Evolutionary conservation across 768 basidiomycete species (phyloP).

Genomic region (Strobilomyces dryophilus): DNA sequence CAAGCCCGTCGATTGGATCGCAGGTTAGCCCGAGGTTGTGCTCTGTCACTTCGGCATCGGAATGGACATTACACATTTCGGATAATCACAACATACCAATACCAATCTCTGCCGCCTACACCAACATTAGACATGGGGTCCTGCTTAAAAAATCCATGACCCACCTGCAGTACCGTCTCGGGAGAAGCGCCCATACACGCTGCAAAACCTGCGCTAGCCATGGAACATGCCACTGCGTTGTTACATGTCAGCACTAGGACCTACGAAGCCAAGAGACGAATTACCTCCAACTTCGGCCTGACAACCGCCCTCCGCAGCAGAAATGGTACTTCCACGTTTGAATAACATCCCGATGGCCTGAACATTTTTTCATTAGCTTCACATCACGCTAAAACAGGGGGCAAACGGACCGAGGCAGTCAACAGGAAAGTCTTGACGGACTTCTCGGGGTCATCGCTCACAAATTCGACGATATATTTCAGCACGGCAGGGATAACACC

Average conservation of each 20-base stretch:
- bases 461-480: constrained; percentile 89
- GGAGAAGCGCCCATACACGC: constrained; percentile 92
- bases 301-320: constrained; percentile 93
- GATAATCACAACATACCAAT: constrained; percentile 52
- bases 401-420: constrained; percentile 68
- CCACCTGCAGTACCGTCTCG: constrained; percentile 74
- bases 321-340: constrained; percentile 96
- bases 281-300: constrained; percentile 92
- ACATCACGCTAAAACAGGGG: neutral
- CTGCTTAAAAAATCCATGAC: constrained; percentile 5
- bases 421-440: constrained; percentile 85
- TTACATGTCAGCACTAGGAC: neutral
- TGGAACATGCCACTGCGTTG: constrained; percentile 78
- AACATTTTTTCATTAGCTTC: constrained; percentile 8
- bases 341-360: constrained; percentile 93
- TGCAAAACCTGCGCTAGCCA: constrained; percentile 92
- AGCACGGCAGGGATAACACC: constrained; percentile 91
- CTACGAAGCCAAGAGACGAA: constrained; percentile 8
- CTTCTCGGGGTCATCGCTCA: constrained; percentile 87
- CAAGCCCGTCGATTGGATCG: constrained; percentile 89
- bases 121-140: neutral
- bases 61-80: neutral
- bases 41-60: constrained; percentile 39
- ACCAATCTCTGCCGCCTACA: constrained; percentile 81
- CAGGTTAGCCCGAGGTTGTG: constrained; percentile 89